Evolutionary conservation across 768 basidiomycete species (phyloP).

Genomic region (Calocybe cyanea): DNA sequence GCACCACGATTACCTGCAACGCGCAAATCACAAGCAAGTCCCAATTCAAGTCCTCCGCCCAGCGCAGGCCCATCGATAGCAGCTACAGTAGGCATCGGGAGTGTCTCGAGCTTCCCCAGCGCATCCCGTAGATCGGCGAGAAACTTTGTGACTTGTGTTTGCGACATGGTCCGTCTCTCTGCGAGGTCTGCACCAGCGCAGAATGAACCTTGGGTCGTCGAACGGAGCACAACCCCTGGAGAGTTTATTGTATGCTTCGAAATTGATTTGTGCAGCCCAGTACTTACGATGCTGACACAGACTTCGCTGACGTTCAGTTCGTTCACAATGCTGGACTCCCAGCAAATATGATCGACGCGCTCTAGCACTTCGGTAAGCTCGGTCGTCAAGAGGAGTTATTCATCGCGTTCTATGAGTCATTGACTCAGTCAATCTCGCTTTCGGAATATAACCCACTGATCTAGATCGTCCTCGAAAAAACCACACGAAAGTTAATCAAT

Average conservation of each 20-base stretch:
- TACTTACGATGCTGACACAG: not conserved
- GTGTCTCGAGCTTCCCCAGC: constrained; percentile 69
- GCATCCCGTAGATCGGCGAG: constrained; percentile 70
- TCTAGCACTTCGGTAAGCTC: too few species aligned
- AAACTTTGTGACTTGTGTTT: constrained; percentile 70
- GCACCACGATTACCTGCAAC: constrained; percentile 63
- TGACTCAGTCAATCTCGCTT: too few species aligned
- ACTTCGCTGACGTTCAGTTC: too few species aligned
- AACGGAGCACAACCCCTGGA: constrained; percentile 80
- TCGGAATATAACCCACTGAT: too few species aligned
- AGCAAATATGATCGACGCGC: too few species aligned
- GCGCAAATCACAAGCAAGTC: constrained; percentile 86
- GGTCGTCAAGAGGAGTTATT: too few species aligned
- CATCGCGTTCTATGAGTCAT: too few species aligned
- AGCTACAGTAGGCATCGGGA: constrained; percentile 87
- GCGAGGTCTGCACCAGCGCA: constrained; percentile 90
- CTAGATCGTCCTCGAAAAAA: too few species aligned
- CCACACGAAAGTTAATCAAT: too few species aligned
- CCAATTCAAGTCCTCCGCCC: constrained; percentile 88
- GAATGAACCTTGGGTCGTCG: constrained; percentile 73
- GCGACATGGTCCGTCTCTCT: constrained; percentile 82
- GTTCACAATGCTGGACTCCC: too few species aligned
- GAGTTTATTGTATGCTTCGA: constrained; percentile 37
- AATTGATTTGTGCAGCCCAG: constrained; percentile 1
- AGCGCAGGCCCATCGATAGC: constrained; percentile 93